Percentiles rank a stretch among this genome's conserved stretches.
Conservation (phyloP, 2,329 filamentous ascomycete species). For the Phyllosticta capitalensis region DNA sequence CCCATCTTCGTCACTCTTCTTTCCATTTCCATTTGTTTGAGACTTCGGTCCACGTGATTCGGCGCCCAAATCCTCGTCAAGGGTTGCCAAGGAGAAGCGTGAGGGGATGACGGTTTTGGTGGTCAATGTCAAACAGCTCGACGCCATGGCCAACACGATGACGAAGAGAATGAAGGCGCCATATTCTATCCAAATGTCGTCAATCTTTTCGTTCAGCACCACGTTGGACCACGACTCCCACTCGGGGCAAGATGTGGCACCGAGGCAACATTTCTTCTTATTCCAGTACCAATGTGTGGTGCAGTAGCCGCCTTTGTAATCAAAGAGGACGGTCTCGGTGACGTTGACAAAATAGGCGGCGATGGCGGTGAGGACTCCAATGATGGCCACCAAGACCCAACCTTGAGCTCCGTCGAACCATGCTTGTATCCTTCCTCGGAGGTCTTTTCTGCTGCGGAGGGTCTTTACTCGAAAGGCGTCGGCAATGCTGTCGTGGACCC, state of each 20-base stretch:
- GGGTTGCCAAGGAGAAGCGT: conserved; percentile 71
- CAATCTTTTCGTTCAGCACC: conserved; percentile 40
- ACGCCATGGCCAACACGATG: conserved; percentile 56
- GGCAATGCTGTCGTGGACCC: conserved; percentile 95
- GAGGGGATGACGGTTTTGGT: conserved; percentile 95
- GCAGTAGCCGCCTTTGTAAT: conserved; percentile 88
- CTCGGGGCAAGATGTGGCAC: conserved; percentile 44
- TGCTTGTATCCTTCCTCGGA: conserved; percentile 67
- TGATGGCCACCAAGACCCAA: conserved; percentile 86
- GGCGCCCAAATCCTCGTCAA: conserved; percentile 87
- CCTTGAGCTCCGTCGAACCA: conserved; percentile 83
- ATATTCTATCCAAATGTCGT: conserved; percentile 62
- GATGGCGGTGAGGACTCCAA: conserved; percentile 74
- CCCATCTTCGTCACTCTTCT: conserved; percentile 32
- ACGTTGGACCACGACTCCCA: conserved; percentile 57
- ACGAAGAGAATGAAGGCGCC: conserved; percentile 64
- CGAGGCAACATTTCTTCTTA: conserved; percentile 56
- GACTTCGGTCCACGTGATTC: conserved; percentile 31
- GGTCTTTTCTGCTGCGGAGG: conserved; percentile 69
- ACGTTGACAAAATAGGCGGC: conserved; percentile 86
- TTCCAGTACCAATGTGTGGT: conserved; percentile 58
- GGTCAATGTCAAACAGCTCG: conserved; percentile 71
- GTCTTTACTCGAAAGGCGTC: conserved; percentile 84
- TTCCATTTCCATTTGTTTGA: conserved; percentile 18
- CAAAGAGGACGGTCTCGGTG: conserved; percentile 75